These are phyloP conservation scores for Immersiella caudata DNA, from an alignment of 495 filamentous ascomycete genomes.

Conservation along the genomic window DNA sequence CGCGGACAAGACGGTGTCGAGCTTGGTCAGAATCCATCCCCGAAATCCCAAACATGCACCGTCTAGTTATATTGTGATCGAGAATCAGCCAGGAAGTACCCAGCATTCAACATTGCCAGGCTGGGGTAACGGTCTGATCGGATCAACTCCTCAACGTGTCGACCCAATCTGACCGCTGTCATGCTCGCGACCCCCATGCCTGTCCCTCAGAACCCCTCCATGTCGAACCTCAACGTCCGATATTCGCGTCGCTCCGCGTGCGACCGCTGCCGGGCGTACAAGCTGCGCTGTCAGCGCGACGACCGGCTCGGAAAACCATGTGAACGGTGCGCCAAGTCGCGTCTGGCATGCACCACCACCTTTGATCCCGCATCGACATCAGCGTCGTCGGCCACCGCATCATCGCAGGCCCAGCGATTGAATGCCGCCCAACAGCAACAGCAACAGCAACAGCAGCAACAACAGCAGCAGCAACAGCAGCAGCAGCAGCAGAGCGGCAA, in stretches of 20 bases:
- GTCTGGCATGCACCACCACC: slow-evolving; percentile 19
- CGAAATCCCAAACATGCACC: not conserved
- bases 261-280: slow-evolving; percentile 20
- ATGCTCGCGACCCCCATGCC: not conserved
- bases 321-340: slow-evolving; percentile 20
- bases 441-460: slow-evolving; percentile 4
- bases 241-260: slow-evolving; percentile 20
- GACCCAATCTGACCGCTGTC: not conserved
- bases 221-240: slow-evolving; percentile 8
- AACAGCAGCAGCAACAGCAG: slow-evolving; percentile 6
- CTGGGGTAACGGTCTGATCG: not conserved
- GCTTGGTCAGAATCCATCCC: not conserved
- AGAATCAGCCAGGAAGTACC: not conserved
- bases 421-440: not conserved
- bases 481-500: not conserved
- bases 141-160: slow-evolving; percentile 4
- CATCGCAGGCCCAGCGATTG: not conserved
- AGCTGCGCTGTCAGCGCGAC: slow-evolving; percentile 24
- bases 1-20: slow-evolving; percentile 2
- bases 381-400: slow-evolving; percentile 2
- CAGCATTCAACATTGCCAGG: slow-evolving; percentile 14
- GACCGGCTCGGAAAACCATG: slow-evolving; percentile 14
- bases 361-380: slow-evolving; percentile 14
- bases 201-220: not conserved
- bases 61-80: slow-evolving; percentile 4